A percentile compares a stretch with the other conserved stretches of the same genome.
Evolutionary conservation across 352 stramenopile genomes (phyloP).

Genomic region (Pythium coloratum): DNA sequence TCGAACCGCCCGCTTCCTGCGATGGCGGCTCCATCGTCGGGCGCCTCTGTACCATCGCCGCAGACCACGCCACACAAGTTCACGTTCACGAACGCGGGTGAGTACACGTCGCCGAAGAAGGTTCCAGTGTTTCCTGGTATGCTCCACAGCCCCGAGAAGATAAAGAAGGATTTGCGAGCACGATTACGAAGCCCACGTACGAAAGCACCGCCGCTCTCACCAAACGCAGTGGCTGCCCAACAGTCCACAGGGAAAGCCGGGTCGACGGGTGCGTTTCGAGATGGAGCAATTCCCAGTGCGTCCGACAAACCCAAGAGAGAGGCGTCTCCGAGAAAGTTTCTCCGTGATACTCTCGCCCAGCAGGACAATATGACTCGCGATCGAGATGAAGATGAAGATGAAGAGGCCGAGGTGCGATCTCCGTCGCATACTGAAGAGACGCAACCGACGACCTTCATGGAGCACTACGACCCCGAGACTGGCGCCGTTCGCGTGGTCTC

Average conservation of each 20-base stretch:
- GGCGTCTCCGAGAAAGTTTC: conserved; percentile 61
- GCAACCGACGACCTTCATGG: conserved; percentile 43
- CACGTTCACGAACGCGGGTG: conserved; percentile 63
- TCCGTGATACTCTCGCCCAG: conserved; percentile 48
- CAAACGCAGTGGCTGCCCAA: background rate
- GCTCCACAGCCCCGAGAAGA: conserved; percentile 52
- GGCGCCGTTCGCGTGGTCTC: conserved; percentile 35
- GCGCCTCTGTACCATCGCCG: conserved; percentile 6
- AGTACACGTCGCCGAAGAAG: conserved; percentile 81
- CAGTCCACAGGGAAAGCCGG: background rate
- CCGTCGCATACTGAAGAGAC: conserved; percentile 15
- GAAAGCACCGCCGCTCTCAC: conserved; percentile 14
- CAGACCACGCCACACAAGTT: conserved; percentile 43
- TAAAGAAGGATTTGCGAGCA: conserved; percentile 26
- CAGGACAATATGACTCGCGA: conserved; percentile 5
- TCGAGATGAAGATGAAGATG: conserved; percentile 21
- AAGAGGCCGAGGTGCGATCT: conserved; percentile 17
- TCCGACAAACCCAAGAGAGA: conserved; percentile 47
- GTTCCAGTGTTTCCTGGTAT: conserved; percentile 71
- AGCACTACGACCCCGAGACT: conserved; percentile 47
- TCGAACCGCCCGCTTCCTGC: conserved; percentile 62
- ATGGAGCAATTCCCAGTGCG: background rate
- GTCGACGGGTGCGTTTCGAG: background rate
- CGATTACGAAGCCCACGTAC: conserved; percentile 24
- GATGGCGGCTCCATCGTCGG: conserved; percentile 8